These are phyloP conservation scores for Pseudohalonectria lignicola DNA, from an alignment of 2,329 filamentous ascomycete genomes.

Conservation along the genomic window DNA sequence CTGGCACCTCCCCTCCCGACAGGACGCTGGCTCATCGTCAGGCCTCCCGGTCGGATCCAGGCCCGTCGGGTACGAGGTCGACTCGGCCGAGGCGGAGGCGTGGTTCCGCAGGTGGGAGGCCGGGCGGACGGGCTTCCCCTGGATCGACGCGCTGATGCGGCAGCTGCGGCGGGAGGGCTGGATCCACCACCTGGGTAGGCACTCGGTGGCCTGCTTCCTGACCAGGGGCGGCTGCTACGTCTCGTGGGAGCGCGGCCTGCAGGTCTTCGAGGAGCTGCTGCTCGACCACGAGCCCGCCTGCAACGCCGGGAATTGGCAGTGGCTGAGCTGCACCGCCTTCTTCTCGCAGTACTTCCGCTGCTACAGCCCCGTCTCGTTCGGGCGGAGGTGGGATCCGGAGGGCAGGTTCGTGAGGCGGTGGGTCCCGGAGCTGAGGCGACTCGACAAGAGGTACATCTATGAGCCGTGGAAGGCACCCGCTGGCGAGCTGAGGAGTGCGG, in stretches of 20 bases:
- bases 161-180: slow-evolving; percentile 62
- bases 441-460: slow-evolving; percentile 63
- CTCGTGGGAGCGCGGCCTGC: slow-evolving; percentile 67
- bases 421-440: slow-evolving; percentile 52
- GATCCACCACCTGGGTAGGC: slow-evolving; percentile 70
- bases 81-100: slow-evolving; percentile 47
- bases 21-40: slow-evolving; percentile 23
- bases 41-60: not conserved
- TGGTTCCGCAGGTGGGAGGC: slow-evolving; percentile 60
- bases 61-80: slow-evolving; percentile 48
- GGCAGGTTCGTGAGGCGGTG: slow-evolving; percentile 53
- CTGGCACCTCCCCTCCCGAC: slow-evolving; percentile 62
- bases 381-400: slow-evolving; percentile 64
- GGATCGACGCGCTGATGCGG: slow-evolving; percentile 72
- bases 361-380: slow-evolving; percentile 61
- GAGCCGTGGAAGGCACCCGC: slow-evolving; percentile 69
- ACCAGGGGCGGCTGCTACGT: slow-evolving; percentile 70
- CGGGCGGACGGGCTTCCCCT: slow-evolving; percentile 65
- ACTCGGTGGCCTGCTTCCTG: slow-evolving; percentile 73
- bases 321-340: slow-evolving; percentile 67
- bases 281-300: slow-evolving; percentile 66
- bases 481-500: slow-evolving; percentile 56
- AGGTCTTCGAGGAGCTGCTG: slow-evolving; percentile 67
- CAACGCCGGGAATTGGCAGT: slow-evolving; percentile 70
- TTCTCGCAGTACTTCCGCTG: slow-evolving; percentile 61